phyloP scores from a whole-genome alignment of 257 asterid genomes.

The Lycium ferocissimum region DNA sequence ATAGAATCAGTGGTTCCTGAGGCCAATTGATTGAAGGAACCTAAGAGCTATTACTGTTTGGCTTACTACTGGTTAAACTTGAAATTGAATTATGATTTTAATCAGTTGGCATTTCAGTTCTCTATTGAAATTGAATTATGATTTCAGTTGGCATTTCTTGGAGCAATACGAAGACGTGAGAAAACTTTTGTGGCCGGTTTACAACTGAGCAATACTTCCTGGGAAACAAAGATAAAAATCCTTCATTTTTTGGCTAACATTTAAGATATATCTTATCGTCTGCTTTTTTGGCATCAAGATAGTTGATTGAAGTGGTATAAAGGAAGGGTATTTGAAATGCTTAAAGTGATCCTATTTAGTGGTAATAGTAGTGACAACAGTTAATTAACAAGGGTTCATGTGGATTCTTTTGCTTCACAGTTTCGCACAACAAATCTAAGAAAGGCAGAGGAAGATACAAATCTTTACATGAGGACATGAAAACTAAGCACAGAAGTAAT shows the following conservation, averaged over 20 bases:
- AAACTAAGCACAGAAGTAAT: neutral
- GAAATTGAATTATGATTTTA: neutral
- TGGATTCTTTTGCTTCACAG: constrained; percentile 15
- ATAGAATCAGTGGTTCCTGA: neutral
- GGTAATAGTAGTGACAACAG: neutral
- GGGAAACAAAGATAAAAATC: neutral
- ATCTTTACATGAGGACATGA: neutral
- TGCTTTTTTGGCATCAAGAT: neutral
- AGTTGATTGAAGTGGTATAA: neutral
- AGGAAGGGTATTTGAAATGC: neutral
- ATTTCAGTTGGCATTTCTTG: neutral
- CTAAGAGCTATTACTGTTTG: neutral
- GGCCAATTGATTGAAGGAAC: too few relatives aligned
- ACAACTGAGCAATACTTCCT: neutral
- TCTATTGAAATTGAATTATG: neutral
- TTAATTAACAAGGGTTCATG: neutral
- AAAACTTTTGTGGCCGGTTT: neutral
- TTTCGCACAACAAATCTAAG: neutral
- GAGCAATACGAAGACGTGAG: neutral
- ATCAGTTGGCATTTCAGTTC: neutral
- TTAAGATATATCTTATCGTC: neutral
- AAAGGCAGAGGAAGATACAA: constrained; percentile 2
- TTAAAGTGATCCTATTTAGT: neutral
- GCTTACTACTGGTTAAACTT: neutral
- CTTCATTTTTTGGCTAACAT: neutral